phyloP scores from a whole-genome alignment of 106 monocot species.

The Acorus gramineus region DNA sequence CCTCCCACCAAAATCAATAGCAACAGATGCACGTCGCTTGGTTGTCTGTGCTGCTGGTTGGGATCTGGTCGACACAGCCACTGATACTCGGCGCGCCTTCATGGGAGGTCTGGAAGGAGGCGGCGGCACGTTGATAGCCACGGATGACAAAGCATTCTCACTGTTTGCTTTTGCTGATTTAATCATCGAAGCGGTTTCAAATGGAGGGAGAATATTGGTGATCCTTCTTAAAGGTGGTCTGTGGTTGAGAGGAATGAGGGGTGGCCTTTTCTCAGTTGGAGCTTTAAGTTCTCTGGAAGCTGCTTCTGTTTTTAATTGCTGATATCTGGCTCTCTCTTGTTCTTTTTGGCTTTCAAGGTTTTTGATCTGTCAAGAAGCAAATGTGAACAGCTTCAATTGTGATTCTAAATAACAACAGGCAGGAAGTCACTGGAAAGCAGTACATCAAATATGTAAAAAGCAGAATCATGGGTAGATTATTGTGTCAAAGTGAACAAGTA shows the following conservation, averaged over 20 bases:
- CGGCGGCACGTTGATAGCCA: neutral
- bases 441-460: neutral
- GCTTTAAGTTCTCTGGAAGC: neutral
- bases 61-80: conserved; percentile 22
- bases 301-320: conserved; percentile 10
- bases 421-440: neutral
- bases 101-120: conserved; percentile 5
- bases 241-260: conserved; percentile 38
- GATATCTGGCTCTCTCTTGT: conserved; percentile 30
- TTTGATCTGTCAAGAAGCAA: conserved; percentile 27
- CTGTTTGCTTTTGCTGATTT: conserved; percentile 17
- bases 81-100: conserved; percentile 39
- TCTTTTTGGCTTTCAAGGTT: conserved; percentile 68
- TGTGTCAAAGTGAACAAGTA: too few species aligned
- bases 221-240: conserved; percentile 46
- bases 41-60: conserved; percentile 6
- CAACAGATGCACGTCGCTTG: conserved; percentile 57
- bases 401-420: neutral
- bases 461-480: too few species aligned
- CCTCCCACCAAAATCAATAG: conserved; percentile 9
- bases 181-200: neutral
- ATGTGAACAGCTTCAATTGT: neutral
- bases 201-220: conserved; percentile 30
- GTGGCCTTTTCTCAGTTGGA: conserved; percentile 36
- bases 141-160: conserved; percentile 37